These are phyloP conservation scores for Tylopilus balloui DNA, from an alignment of 768 basidiomycete genomes.

Conservation along the genomic window DNA sequence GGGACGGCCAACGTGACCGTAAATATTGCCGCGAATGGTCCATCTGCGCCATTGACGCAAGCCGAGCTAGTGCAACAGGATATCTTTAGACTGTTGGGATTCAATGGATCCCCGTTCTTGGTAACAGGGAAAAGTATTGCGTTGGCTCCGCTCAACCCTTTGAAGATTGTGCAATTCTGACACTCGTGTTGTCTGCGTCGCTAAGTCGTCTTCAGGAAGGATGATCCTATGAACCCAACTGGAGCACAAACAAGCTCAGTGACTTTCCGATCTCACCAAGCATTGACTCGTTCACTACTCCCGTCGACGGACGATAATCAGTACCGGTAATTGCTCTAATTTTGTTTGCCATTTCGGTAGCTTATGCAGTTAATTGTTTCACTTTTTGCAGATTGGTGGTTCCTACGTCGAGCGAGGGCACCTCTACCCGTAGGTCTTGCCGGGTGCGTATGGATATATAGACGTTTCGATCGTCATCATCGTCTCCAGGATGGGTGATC, in stretches of 20 bases:
- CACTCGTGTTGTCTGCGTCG: not conserved
- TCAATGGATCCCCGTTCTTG: conserved; percentile 42
- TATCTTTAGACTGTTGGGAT: conserved; percentile 44
- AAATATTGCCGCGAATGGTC: conserved; percentile 15
- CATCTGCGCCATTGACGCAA: conserved; percentile 30
- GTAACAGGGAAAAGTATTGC: conserved; percentile 39
- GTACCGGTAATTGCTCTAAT: conserved; percentile 29
- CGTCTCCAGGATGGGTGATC: not conserved
- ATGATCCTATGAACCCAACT: conserved; percentile 39
- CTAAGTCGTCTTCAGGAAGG: conserved; percentile 31
- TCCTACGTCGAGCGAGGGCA: conserved; percentile 15
- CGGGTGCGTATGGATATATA: conserved; percentile 26
- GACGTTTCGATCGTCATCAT: conserved; percentile 21
- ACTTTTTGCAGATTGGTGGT: conserved; percentile 10
- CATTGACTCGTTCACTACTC: conserved; percentile 12
- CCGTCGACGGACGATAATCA: conserved; percentile 40
- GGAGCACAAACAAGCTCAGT: conserved; percentile 53
- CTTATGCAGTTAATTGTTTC: not conserved
- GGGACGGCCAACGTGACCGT: conserved; percentile 37
- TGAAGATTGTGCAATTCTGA: conserved; percentile 31
- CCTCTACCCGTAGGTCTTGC: conserved; percentile 16
- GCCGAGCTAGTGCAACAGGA: conserved; percentile 44
- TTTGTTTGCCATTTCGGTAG: not conserved
- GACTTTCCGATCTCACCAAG: conserved; percentile 40
- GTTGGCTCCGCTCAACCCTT: conserved; percentile 34